Evolutionary conservation across 208 protist species (phyloP).

Genomic region (Crithidia brevicula): DNA sequence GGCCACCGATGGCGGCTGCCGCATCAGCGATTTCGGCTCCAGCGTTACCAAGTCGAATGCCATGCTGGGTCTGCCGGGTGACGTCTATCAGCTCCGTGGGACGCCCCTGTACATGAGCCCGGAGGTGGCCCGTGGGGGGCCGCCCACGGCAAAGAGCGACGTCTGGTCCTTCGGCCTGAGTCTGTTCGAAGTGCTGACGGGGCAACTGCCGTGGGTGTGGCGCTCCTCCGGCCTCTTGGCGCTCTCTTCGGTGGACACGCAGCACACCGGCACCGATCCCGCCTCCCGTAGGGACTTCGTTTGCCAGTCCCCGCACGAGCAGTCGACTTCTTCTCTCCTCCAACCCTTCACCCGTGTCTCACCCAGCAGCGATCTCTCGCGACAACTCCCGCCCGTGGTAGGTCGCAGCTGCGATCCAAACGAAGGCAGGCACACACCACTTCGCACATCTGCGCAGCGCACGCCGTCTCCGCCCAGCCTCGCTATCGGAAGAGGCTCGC

Average conservation of each 20-base stretch:
- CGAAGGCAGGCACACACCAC: too few species aligned
- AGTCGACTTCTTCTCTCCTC: too few species aligned
- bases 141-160: conserved; percentile 56
- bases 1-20: conserved; percentile 67
- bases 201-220: conserved; percentile 56
- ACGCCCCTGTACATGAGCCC: conserved; percentile 77
- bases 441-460: too few species aligned
- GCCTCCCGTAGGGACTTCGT: too few species aligned
- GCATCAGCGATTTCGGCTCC: conserved; percentile 92
- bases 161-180: conserved; percentile 80
- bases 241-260: not conserved
- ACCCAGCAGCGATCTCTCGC: too few species aligned
- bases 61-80: conserved; percentile 24
- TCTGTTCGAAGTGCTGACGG: conserved; percentile 72
- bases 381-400: too few species aligned
- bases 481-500: too few species aligned
- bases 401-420: too few species aligned
- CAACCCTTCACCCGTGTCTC: too few species aligned
- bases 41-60: conserved; percentile 53
- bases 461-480: too few species aligned
- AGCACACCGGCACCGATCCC: not conserved
- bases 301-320: too few species aligned
- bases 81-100: conserved; percentile 51
- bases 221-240: conserved; percentile 19
- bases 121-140: conserved; percentile 53